Evolutionary conservation across 164 flowering plant species (phyloP).

Genomic region (Hamamelis virginiana): DNA sequence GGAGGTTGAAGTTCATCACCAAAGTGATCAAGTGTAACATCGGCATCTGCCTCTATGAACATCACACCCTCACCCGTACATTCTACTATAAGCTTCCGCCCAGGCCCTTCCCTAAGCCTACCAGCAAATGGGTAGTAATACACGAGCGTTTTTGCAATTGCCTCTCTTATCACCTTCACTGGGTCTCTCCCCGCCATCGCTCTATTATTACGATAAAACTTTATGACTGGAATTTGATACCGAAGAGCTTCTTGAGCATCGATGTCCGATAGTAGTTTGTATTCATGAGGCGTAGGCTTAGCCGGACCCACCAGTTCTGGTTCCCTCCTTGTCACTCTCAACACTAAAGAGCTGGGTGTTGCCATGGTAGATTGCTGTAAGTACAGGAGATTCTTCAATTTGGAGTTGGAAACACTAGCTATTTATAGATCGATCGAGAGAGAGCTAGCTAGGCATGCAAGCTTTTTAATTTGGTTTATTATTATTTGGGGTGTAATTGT

Average conservation of each 20-base stretch:
- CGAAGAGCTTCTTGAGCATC: constrained; percentile 46
- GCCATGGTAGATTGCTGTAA: no score
- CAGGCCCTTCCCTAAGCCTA: constrained; percentile 30
- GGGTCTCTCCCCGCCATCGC: constrained; percentile 33
- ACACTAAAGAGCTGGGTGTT: no score
- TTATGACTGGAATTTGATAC: constrained; percentile 32
- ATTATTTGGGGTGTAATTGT: no score
- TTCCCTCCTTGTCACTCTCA: constrained; percentile 20
- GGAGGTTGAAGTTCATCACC: no score
- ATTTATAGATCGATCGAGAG: no score
- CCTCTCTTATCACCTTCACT: no score
- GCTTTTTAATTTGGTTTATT: no score
- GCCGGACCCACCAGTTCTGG: constrained; percentile 42
- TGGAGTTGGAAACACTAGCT: no score
- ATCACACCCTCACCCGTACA: constrained; percentile 52
- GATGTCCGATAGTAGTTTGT: constrained; percentile 39
- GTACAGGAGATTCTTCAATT: no score
- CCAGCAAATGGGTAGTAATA: constrained; percentile 58
- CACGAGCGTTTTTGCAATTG: constrained; percentile 34
- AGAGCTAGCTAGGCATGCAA: no score
- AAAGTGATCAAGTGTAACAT: constrained; percentile 28
- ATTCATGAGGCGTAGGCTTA: constrained; percentile 35
- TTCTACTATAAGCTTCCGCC: constrained; percentile 43
- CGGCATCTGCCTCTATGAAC: constrained; percentile 47
- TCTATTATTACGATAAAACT: constrained; percentile 22